Conservation (phyloP, 1,284 basidiomycete genomes). For the Trichosporon asahii region DNA sequence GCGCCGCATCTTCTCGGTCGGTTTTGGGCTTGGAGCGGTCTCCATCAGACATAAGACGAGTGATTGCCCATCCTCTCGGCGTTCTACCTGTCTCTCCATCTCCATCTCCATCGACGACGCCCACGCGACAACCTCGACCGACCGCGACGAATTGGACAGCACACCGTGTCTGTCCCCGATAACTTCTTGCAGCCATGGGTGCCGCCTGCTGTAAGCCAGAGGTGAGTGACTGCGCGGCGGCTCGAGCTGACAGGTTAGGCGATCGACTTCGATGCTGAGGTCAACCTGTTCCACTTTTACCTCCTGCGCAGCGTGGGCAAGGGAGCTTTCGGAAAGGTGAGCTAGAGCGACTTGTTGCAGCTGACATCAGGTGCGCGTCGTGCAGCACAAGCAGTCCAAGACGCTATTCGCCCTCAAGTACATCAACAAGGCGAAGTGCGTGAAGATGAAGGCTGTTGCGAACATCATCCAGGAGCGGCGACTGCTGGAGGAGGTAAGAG, state of each 20-base stretch:
- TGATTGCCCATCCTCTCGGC: background rate
- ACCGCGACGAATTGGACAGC: background rate
- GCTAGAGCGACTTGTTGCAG: too few relatives aligned
- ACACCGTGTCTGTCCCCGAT: background rate
- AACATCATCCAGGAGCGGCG: slow-evolving; percentile 95
- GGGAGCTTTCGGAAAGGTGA: slow-evolving; percentile 95
- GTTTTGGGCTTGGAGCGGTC: background rate
- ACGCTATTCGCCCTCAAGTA: slow-evolving; percentile 97
- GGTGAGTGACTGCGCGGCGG: slow-evolving; percentile 37
- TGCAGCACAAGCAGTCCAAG: slow-evolving; percentile 95
- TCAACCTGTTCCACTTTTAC: slow-evolving; percentile 95
- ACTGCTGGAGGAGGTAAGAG: slow-evolving; percentile 77
- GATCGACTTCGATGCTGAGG: slow-evolving; percentile 95
- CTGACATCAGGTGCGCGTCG: slow-evolving; percentile 76
- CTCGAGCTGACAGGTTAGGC: slow-evolving; percentile 58
- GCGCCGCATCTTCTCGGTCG: background rate
- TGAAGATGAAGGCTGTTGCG: slow-evolving; percentile 95
- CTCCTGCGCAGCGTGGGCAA: slow-evolving; percentile 92
- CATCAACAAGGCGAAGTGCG: slow-evolving; percentile 96
- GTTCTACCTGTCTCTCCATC: background rate
- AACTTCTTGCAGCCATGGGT: slow-evolving; percentile 47
- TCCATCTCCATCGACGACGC: background rate
- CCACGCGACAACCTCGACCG: background rate
- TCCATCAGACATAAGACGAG: slow-evolving; percentile 4
- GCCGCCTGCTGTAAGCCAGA: slow-evolving; percentile 57